These are phyloP conservation scores for Berkeleyomyces rouxiae DNA, from an alignment of 2,329 filamentous ascomycete species.

Conservation along the genomic window DNA sequence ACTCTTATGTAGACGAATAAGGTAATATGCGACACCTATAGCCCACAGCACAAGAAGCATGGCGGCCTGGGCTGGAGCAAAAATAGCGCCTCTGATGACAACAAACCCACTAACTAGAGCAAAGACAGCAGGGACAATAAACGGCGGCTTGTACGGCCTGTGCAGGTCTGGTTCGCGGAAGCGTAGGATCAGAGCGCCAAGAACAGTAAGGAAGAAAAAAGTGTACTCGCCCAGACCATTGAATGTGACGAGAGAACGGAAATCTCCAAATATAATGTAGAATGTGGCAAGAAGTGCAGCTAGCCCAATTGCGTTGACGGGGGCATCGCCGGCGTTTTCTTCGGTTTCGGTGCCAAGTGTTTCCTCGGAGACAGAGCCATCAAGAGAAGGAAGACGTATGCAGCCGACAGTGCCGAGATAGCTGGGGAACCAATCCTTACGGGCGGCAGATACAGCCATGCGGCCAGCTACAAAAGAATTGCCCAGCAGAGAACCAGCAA, in stretches of 20 bases:
- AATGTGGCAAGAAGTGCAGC: constrained; percentile 32
- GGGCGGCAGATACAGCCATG: constrained; percentile 42
- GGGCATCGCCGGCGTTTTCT: constrained; percentile 28
- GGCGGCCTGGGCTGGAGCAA: constrained; percentile 36
- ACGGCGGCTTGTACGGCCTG: constrained; percentile 37
- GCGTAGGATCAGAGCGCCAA: constrained; percentile 40
- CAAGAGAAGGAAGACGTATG: constrained; percentile 21
- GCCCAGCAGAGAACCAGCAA: constrained; percentile 43
- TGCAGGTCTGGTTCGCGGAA: constrained; percentile 36
- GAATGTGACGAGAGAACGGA: constrained; percentile 43
- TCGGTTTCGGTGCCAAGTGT: constrained; percentile 7
- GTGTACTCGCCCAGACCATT: constrained; percentile 43
- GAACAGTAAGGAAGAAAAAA: constrained; percentile 46
- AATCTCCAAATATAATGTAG: constrained; percentile 44
- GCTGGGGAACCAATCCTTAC: constrained; percentile 33
- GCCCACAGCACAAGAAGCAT: constrained; percentile 36
- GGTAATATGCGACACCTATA: constrained; percentile 22
- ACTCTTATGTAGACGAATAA: constrained; percentile 25
- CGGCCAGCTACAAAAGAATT: constrained; percentile 47
- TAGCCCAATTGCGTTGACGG: constrained; percentile 36
- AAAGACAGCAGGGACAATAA: constrained; percentile 36
- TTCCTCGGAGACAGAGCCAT: constrained; percentile 8
- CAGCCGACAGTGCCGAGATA: constrained; percentile 29
- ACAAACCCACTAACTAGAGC: constrained; percentile 42
- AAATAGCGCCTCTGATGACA: constrained; percentile 39